These are phyloP conservation scores for Teratosphaeria pseudoeucalypti DNA, from an alignment of 2,329 filamentous ascomycete species.

Conservation along the genomic window DNA sequence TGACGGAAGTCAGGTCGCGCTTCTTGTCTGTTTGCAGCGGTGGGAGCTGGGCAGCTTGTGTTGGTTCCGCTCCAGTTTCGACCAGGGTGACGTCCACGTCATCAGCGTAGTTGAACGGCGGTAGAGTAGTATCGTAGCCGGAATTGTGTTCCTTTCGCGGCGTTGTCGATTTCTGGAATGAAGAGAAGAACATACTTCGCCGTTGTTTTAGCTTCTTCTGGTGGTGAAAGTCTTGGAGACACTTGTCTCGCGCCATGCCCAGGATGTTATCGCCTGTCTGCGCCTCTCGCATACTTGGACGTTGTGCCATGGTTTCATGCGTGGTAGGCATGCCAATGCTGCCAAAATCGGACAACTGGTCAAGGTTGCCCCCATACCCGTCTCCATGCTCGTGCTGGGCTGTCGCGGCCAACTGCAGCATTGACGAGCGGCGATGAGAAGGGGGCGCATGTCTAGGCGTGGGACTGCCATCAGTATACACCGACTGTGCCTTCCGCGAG, in stretches of 20 bases:
- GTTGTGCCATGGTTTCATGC: neutral
- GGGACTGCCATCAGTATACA: constrained; percentile 16
- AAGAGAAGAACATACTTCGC: constrained; percentile 34
- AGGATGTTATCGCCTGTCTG: constrained; percentile 19
- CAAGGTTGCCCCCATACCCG: constrained; percentile 6
- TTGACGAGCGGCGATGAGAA: constrained; percentile 5
- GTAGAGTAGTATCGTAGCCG: constrained; percentile 19
- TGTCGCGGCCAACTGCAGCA: constrained; percentile 8
- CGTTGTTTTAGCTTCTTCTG: constrained; percentile 31
- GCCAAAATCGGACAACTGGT: constrained; percentile 4
- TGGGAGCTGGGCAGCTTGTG: neutral
- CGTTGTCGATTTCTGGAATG: constrained; percentile 30
- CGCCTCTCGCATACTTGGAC: constrained; percentile 12
- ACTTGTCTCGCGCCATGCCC: constrained; percentile 28
- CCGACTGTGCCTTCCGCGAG: constrained; percentile 10
- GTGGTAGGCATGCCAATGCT: neutral
- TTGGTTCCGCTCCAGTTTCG: constrained; percentile 5
- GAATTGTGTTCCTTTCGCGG: neutral
- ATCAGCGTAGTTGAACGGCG: constrained; percentile 18
- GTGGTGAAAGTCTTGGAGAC: constrained; percentile 32
- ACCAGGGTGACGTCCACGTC: constrained; percentile 1
- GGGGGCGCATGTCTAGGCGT: constrained; percentile 11
- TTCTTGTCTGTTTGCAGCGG: constrained; percentile 22
- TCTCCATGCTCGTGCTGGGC: constrained; percentile 4
- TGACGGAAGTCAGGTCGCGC: constrained; percentile 54